Conservation (phyloP, 352 stramenopile species). For the Pythium aphanidermatum region DNA sequence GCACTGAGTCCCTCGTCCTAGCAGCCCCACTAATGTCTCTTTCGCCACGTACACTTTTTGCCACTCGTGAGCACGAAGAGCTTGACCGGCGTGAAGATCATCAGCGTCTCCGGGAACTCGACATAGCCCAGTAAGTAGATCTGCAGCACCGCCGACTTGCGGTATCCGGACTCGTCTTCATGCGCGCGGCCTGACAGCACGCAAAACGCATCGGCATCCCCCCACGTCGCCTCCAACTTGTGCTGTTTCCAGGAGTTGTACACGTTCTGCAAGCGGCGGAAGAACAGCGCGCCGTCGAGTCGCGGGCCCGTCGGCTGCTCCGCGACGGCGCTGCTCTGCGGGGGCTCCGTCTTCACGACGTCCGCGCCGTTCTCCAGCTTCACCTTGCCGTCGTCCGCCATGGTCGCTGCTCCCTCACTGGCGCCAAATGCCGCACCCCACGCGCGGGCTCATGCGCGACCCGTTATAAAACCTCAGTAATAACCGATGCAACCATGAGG, state of each 20-base stretch:
- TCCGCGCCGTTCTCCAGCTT: conserved; percentile 11
- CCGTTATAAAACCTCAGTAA: conserved; percentile 12
- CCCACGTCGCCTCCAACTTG: conserved; percentile 45
- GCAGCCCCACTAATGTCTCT: no score
- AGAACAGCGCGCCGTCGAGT: conserved; percentile 69
- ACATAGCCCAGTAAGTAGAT: conserved; percentile 89
- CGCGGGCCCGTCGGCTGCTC: conserved; percentile 18
- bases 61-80: conserved; percentile 84
- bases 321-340: conserved; percentile 14
- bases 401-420: background rate
- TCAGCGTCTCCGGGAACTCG: conserved; percentile 91
- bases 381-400: conserved; percentile 12
- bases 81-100: conserved; percentile 83
- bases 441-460: conserved; percentile 1
- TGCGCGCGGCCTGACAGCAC: conserved; percentile 77
- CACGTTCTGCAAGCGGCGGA: conserved; percentile 69
- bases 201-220: conserved; percentile 66
- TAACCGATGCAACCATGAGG: conserved; percentile 2
- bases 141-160: conserved; percentile 86
- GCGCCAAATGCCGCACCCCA: conserved; percentile 14
- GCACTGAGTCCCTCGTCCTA: no score
- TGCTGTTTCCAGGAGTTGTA: conserved; percentile 65
- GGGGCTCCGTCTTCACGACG: conserved; percentile 25
- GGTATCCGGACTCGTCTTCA: conserved; percentile 82
- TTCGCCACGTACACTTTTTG: conserved; percentile 68